Percentiles rank a stretch among this genome's conserved stretches.
Evolutionary conservation across 129 eudicot species (phyloP).

Genomic region (Flaveria sonorensis): DNA sequence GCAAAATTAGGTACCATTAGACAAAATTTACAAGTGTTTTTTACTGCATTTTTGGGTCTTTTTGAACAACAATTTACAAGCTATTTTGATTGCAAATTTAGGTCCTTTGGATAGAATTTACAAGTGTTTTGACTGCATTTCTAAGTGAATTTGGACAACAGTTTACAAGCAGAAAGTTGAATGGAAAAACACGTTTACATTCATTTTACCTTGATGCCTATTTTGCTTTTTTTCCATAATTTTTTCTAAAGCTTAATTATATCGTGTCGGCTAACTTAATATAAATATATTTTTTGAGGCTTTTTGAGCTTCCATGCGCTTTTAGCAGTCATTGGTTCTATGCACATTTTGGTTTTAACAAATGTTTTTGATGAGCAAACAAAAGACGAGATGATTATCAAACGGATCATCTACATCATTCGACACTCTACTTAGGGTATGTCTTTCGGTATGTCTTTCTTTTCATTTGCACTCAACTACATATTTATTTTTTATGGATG

Average conservation of each 20-base stretch:
- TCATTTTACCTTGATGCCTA: not conserved
- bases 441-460: constrained; percentile 44
- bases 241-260: no score
- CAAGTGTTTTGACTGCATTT: no score
- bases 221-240: no score
- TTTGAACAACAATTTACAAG: no score
- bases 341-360: constrained; percentile 57
- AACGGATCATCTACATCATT: constrained; percentile 54
- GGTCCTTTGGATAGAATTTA: no score
- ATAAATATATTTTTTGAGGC: constrained; percentile 42
- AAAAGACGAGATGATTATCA: constrained; percentile 38
- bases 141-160: no score
- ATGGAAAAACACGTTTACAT: constrained; percentile 69
- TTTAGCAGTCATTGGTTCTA: constrained; percentile 59
- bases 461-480: not conserved
- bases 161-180: constrained; percentile 46
- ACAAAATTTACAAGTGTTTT: no score
- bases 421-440: constrained; percentile 64
- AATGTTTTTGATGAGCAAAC: constrained; percentile 49
- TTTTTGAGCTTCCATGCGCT: constrained; percentile 82
- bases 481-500: not conserved
- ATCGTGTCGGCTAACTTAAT: constrained; percentile 12
- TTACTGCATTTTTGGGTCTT: no score
- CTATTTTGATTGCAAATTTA: no score
- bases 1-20: no score